Conservation (phyloP, 2,329 filamentous ascomycete genomes). For the Aspergillus latus region DNA sequence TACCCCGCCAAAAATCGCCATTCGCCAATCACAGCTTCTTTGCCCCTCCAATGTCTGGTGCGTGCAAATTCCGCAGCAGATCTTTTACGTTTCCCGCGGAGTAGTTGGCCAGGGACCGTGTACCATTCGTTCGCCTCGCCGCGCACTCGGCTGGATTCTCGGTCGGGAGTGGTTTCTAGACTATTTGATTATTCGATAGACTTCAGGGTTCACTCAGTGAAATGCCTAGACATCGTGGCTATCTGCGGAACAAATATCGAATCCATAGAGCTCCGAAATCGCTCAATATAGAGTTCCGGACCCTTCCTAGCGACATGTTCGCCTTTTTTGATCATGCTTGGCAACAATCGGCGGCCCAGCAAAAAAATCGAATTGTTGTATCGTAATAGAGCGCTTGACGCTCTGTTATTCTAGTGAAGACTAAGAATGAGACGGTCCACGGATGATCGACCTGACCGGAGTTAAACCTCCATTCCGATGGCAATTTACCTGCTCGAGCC, state of each 20-base stretch:
- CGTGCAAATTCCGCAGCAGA: slow-evolving; percentile 10
- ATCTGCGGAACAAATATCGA: neutral
- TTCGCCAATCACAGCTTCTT: slow-evolving; percentile 7
- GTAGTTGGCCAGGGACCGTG: slow-evolving; percentile 1
- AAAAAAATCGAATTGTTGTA: neutral
- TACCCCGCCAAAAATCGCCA: slow-evolving; percentile 1
- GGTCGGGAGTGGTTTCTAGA: neutral
- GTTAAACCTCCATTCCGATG: neutral
- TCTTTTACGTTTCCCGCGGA: slow-evolving; percentile 11
- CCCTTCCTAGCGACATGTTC: neutral
- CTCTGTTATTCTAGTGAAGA: neutral
- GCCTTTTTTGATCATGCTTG: neutral
- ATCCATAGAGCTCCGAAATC: neutral
- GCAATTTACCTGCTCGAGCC: too few relatives aligned
- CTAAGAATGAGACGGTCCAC: neutral
- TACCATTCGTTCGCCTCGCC: neutral
- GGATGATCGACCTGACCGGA: neutral
- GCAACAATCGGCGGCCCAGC: neutral
- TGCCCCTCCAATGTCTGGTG: slow-evolving; percentile 9
- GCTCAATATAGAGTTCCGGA: neutral
- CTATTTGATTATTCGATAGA: neutral
- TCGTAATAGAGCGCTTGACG: neutral
- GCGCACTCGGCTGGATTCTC: neutral
- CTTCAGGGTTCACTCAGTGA: neutral
- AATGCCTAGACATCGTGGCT: neutral